These are phyloP conservation scores for Phanerochaete sordida DNA, from an alignment of 768 basidiomycete species.

Conservation along the genomic window DNA sequence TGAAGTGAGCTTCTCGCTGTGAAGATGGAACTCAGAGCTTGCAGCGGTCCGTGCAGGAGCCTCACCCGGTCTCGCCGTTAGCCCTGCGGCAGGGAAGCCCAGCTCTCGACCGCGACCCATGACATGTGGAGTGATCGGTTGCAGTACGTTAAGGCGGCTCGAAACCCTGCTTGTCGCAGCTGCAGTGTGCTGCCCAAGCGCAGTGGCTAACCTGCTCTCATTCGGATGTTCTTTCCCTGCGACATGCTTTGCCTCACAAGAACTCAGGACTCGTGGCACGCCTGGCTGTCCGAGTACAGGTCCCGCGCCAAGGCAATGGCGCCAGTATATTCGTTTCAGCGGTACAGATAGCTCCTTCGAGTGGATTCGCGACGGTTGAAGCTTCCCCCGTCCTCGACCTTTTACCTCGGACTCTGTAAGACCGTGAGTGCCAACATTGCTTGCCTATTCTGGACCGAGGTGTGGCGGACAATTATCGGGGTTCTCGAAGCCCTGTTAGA, in stretches of 20 bases:
- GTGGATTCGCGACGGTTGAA: not conserved
- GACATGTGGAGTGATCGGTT: slow-evolving; percentile 1
- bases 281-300: not conserved
- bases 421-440: slow-evolving; percentile 6
- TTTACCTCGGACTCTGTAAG: slow-evolving; percentile 1
- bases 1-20: not conserved
- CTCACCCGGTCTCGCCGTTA: not conserved
- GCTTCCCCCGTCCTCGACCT: not conserved
- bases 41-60: not conserved
- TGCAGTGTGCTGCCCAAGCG: not conserved
- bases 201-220: not conserved
- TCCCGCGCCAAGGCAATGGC: not conserved
- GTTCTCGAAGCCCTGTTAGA: slow-evolving; percentile 8
- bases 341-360: not conserved
- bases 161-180: not conserved
- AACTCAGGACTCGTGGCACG: not conserved
- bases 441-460: slow-evolving; percentile 4
- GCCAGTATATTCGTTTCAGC: not conserved
- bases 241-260: not conserved
- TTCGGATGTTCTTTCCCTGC: slow-evolving; percentile 8
- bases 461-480: slow-evolving; percentile 7
- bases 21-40: not conserved
- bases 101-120: slow-evolving; percentile 1
- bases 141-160: not conserved
- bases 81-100: not conserved